Evolutionary conservation across 164 flowering plant genomes (phyloP).

Genomic region (Macadamia tetraphylla): DNA sequence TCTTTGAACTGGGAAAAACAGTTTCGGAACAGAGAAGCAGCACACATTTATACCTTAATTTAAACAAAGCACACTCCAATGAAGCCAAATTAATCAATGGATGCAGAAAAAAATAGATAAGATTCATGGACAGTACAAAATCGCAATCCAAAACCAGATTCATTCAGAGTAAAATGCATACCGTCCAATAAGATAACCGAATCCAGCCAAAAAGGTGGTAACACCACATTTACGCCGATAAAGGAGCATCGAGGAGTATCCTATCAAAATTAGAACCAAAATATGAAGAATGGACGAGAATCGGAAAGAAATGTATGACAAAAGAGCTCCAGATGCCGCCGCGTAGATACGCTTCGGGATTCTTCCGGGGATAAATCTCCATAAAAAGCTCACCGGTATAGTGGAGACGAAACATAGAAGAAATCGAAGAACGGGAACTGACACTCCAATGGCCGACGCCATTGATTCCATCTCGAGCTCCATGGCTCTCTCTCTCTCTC

Average conservation of each 20-base stretch:
- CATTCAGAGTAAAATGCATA: conserved; percentile 14
- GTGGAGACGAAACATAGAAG: conserved; percentile 83
- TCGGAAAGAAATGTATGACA: conserved; percentile 86
- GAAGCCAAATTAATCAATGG: neutral
- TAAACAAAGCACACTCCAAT: neutral
- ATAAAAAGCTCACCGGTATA: conserved; percentile 67
- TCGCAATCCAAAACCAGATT: neutral
- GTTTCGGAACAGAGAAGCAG: neutral
- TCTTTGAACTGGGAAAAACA: neutral
- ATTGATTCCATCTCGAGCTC: conserved; percentile 51
- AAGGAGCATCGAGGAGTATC: conserved; percentile 75
- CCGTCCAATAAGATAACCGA: conserved; percentile 96
- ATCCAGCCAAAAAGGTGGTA: conserved; percentile 68
- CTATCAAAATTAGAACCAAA: conserved; percentile 70
- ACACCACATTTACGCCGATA: conserved; percentile 64
- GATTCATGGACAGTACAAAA: neutral
- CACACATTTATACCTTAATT: too few relatives aligned
- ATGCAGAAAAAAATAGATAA: neutral
- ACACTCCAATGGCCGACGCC: conserved; percentile 72
- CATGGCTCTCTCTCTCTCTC: conserved; percentile 10
- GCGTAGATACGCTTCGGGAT: conserved; percentile 58
- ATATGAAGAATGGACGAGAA: conserved; percentile 90
- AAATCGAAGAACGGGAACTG: conserved; percentile 73
- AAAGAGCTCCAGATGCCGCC: conserved; percentile 57
- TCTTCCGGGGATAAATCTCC: conserved; percentile 63